phyloP scores from a whole-genome alignment of 768 basidiomycete species.

The Auriscalpium vulgare region DNA sequence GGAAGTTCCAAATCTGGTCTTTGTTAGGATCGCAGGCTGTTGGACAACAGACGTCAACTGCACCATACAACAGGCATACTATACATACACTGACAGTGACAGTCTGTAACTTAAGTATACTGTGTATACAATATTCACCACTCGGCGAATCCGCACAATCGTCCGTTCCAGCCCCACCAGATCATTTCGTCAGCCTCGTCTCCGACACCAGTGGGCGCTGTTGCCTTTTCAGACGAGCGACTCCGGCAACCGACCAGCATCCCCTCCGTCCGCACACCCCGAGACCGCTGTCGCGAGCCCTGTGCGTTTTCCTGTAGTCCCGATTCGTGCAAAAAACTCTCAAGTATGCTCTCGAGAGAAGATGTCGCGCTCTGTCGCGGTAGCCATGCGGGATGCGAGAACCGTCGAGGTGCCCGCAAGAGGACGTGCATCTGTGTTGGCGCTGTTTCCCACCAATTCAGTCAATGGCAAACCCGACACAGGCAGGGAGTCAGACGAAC shows the following conservation, averaged over 20 bases:
- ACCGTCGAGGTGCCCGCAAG: constrained; percentile 39
- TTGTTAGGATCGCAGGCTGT: too few relatives aligned
- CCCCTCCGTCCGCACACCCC: constrained; percentile 28
- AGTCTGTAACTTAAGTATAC: too few relatives aligned
- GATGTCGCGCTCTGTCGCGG: constrained; percentile 35
- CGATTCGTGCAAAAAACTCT: constrained; percentile 27
- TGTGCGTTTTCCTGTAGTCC: constrained; percentile 22
- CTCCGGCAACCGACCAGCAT: constrained; percentile 30
- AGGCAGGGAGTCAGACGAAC: constrained; percentile 17
- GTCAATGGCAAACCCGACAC: not conserved
- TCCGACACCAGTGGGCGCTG: not conserved
- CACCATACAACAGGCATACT: too few relatives aligned
- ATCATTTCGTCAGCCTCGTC: constrained; percentile 39
- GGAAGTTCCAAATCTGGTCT: too few relatives aligned
- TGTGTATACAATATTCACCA: constrained; percentile 23
- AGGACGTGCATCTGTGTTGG: constrained; percentile 41
- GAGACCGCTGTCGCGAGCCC: constrained; percentile 2
- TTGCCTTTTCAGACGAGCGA: not conserved
- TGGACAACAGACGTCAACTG: too few relatives aligned
- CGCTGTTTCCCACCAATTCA: constrained; percentile 20
- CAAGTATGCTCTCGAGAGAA: constrained; percentile 29
- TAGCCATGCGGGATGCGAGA: constrained; percentile 38
- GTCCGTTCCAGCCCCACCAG: constrained; percentile 48
- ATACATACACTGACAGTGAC: too few relatives aligned
- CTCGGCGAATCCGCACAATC: constrained; percentile 38